Base-by-base conservation (phyloP, 768 basidiomycete species). In the Xerocomellus amylosporus region DNA sequence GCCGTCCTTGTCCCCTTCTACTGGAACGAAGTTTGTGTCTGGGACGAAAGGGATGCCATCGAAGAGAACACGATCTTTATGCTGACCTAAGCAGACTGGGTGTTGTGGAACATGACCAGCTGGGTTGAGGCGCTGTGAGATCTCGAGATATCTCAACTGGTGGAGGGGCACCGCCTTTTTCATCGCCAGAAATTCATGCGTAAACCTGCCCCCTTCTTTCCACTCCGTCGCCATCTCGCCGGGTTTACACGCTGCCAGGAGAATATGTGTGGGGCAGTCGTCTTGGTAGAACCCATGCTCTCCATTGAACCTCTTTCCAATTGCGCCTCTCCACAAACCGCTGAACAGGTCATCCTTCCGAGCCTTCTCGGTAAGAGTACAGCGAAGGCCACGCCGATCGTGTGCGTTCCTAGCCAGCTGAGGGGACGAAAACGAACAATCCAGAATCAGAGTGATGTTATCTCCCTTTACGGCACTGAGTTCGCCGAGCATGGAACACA, bases 371-470 rank as follows among this genome's bases (percentile, higher is more conserved):
- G 84, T 78, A n/a, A 79, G 78, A 8, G 85, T 85, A 75, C 78
- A 87, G 40, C 87, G 82, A 47, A 77, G 75, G 49, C 74, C 71
- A 36, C 73, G 76, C 30, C 83, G 77, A 55, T 78, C 72, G 28
- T 74, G 74, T n/a, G 69, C 63, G 15, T 75, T 73, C 33, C 68
- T 66, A 17, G 73, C 70, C 44, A 75, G 71, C 19, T 67, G 61
- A 13, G 78, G 71, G 7, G 70, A 68, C 10, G 80, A 75, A 70
- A 87, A 86, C 60, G 83, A 87, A 59, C 81, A 78, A 66, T 88
- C 86, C 22, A 87, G 72, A 51, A 88, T 76, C 53, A 88, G 66
- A 1, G 86, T 84, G 67, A 88, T 81, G 55, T 88, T 88, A 66
- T 87, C 74, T 30, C 86, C 86, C 60, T 87, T 88, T 42, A 70